Evolutionary conservation across 768 basidiomycete genomes (phyloP).

Genomic region (Russula griseocarnosa): DNA sequence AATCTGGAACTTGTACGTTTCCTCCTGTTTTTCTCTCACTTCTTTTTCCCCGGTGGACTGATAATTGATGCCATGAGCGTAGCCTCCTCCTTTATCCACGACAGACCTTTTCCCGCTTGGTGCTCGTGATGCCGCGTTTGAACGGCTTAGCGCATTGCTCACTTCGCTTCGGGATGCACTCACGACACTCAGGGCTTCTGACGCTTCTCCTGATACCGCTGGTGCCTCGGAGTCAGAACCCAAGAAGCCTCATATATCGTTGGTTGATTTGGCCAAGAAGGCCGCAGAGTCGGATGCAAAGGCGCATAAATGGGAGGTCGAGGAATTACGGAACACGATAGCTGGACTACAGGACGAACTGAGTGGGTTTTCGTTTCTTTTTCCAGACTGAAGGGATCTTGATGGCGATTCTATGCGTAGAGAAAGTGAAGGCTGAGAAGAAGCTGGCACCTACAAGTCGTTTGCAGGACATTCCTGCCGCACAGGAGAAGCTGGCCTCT

Average conservation of each 20-base stretch:
- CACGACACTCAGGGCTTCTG: slow-evolving; percentile 10
- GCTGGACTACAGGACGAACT: slow-evolving; percentile 52
- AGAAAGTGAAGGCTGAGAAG: slow-evolving; percentile 42
- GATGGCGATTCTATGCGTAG: slow-evolving; percentile 12
- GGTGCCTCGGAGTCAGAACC: background rate
- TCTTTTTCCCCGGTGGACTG: slow-evolving; percentile 13
- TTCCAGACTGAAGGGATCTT: background rate
- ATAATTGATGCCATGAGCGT: background rate
- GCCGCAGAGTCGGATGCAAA: slow-evolving; percentile 27
- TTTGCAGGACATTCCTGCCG: background rate
- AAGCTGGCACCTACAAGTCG: slow-evolving; percentile 38
- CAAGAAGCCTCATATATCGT: slow-evolving; percentile 19
- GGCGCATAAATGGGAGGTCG: slow-evolving; percentile 43
- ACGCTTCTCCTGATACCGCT: background rate
- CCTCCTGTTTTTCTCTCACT: slow-evolving; percentile 13
- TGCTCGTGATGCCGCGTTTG: slow-evolving; percentile 30
- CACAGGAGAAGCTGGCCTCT: slow-evolving; percentile 4
- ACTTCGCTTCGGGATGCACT: slow-evolving; percentile 31
- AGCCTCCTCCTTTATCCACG: slow-evolving; percentile 32
- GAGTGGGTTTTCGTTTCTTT: slow-evolving; percentile 39
- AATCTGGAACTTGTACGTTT: slow-evolving; percentile 47
- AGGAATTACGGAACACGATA: slow-evolving; percentile 49
- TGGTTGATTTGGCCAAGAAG: slow-evolving; percentile 18
- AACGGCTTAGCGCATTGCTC: slow-evolving; percentile 32
- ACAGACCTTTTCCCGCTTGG: slow-evolving; percentile 33